Conservation (phyloP, 1,284 basidiomycete genomes). For the Puccinia novopanici region DNA sequence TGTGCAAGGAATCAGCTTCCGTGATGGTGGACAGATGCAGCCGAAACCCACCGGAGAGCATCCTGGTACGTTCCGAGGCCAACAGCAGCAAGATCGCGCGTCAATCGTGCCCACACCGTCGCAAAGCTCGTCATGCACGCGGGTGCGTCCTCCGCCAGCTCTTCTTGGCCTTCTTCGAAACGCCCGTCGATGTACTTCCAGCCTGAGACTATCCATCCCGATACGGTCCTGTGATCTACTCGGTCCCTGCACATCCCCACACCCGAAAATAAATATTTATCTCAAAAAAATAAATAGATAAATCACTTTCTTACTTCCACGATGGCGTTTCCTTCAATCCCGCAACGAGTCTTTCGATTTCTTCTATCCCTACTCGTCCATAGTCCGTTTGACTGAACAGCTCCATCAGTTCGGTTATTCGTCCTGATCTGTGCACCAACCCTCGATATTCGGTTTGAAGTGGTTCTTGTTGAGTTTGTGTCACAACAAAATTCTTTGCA, state of each 20-base stretch:
- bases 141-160: background rate
- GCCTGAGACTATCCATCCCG: background rate
- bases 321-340: background rate
- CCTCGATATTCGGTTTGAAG: no score
- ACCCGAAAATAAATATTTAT: no score
- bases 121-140: background rate
- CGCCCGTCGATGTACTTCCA: conserved; percentile 12
- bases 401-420: background rate
- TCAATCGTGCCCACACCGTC: conserved; percentile 23
- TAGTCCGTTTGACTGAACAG: background rate
- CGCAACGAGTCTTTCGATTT: conserved; percentile 1
- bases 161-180: background rate
- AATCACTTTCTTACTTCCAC: conserved; percentile 22
- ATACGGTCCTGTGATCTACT: background rate
- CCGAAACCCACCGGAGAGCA: conserved; percentile 10
- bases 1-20: no score
- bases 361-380: background rate
- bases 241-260: no score
- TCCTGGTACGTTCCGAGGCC: background rate
- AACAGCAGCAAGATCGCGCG: conserved; percentile 5
- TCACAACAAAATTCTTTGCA: no score
- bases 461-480: no score
- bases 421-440: background rate
- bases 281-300: no score
- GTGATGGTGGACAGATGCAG: no score